Conservation (phyloP, 495 filamentous ascomycete species). For the Annulohypoxylon stygium region DNA sequence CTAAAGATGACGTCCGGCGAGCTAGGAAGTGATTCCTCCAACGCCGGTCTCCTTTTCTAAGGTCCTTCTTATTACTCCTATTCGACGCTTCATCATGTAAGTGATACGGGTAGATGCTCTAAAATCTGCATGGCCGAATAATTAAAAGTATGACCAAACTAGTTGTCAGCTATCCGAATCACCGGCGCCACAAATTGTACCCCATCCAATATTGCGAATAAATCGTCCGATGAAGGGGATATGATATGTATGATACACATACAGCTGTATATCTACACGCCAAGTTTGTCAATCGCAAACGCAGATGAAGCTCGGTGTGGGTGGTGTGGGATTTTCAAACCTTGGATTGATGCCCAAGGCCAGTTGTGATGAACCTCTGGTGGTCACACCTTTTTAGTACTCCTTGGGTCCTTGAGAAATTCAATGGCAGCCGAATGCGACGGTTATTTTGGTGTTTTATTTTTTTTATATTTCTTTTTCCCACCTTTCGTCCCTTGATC, state of each 20-base stretch:
- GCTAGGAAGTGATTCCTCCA: constrained; percentile 42
- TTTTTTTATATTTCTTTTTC: constrained; percentile 11
- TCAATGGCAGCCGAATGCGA: constrained; percentile 32
- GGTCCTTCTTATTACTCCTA: constrained; percentile 26
- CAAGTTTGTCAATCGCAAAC: constrained; percentile 11
- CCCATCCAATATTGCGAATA: constrained; percentile 4
- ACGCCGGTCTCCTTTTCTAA: constrained; percentile 16
- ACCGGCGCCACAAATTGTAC: not conserved
- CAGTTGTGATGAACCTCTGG: constrained; percentile 29
- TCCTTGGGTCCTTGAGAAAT: constrained; percentile 21
- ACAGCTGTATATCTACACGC: constrained; percentile 4
- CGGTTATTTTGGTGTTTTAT: not conserved
- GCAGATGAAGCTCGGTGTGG: constrained; percentile 12
- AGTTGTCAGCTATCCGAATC: not conserved
- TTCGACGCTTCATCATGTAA: constrained; percentile 34
- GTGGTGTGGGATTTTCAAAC: constrained; percentile 16
- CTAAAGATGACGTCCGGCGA: constrained; percentile 34
- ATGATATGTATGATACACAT: not conserved
- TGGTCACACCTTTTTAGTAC: constrained; percentile 9
- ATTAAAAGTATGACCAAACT: constrained; percentile 1
- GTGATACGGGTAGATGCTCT: constrained; percentile 21
- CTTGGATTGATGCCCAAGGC: constrained; percentile 30
- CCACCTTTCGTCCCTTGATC: constrained; percentile 14
- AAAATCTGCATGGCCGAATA: constrained; percentile 17
- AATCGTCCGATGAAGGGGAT: constrained; percentile 23